A percentile compares a stretch with the other conserved stretches of the same genome.
Evolutionary conservation across 176 grass and related monocot species (phyloP).

Genomic region (Ensete ventricosum): DNA sequence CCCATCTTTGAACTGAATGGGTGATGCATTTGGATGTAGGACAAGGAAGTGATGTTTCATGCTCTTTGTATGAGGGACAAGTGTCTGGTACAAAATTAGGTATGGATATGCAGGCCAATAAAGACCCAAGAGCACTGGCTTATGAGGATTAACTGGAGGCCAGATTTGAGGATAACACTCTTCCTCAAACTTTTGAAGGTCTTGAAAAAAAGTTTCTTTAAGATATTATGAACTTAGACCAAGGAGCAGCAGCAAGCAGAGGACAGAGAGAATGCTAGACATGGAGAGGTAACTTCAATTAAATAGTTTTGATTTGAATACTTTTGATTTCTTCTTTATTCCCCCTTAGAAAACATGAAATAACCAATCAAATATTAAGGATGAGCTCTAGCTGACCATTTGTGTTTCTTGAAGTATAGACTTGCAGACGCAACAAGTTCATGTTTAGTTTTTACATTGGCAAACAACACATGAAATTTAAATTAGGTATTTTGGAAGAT

Average conservation of each 20-base stretch:
- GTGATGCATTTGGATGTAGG: constrained; percentile 20
- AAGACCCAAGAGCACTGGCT: constrained; percentile 38
- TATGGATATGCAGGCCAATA: constrained; percentile 44
- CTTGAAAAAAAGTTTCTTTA: constrained; percentile 81
- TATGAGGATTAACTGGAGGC: constrained; percentile 34
- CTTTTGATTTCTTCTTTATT: no score
- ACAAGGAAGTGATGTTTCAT: constrained; percentile 31
- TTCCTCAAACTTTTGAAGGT: constrained; percentile 65
- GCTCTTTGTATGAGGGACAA: constrained; percentile 50
- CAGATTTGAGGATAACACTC: constrained; percentile 38
- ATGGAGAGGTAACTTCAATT: constrained; percentile 50
- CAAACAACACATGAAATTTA: no score
- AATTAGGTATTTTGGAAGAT: no score
- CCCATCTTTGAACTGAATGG: constrained; percentile 2
- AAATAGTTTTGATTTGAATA: no score
- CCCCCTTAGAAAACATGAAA: no score
- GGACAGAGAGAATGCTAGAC: constrained; percentile 69
- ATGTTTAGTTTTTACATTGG: no score
- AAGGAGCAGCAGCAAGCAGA: constrained; percentile 83
- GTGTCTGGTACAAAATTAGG: constrained; percentile 53
- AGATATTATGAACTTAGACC: constrained; percentile 48
- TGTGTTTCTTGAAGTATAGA: no score
- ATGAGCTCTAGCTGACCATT: no score
- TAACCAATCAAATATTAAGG: no score
- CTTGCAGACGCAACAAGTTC: no score